phyloP scores from a whole-genome alignment of 805 yeast species.

The Brettanomyces sp. region DNA sequence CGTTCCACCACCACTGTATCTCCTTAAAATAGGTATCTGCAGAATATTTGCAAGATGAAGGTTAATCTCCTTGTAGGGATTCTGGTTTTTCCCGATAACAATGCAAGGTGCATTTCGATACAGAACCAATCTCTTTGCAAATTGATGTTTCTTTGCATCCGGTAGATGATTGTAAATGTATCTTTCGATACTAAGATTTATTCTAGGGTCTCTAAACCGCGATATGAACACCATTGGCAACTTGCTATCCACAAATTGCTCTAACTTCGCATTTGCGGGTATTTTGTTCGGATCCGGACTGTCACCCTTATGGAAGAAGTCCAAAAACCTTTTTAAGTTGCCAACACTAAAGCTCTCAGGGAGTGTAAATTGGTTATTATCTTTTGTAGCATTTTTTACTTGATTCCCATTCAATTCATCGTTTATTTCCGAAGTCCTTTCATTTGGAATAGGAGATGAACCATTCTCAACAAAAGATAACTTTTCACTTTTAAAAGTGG shows the following conservation, averaged over 20 bases:
- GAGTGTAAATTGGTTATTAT: background rate
- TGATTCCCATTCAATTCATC: no score
- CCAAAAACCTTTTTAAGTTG: slow-evolving; percentile 1
- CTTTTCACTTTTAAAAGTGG: no score
- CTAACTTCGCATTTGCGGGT: slow-evolving; percentile 8
- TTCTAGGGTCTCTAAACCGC: slow-evolving; percentile 50
- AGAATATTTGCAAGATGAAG: slow-evolving; percentile 40
- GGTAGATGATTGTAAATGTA: slow-evolving; percentile 64
- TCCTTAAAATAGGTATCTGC: slow-evolving; percentile 59
- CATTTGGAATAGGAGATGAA: no score
- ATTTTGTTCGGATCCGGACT: background rate
- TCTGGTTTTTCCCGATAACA: slow-evolving; percentile 94
- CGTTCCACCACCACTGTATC: slow-evolving; percentile 92
- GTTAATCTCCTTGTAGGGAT: slow-evolving; percentile 83
- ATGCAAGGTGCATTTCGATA: slow-evolving; percentile 78
- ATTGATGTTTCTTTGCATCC: slow-evolving; percentile 17
- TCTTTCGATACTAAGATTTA: slow-evolving; percentile 77
- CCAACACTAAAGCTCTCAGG: slow-evolving; percentile 1
- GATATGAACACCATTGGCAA: slow-evolving; percentile 53
- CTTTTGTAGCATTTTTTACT: background rate
- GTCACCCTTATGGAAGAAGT: slow-evolving; percentile 11
- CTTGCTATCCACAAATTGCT: slow-evolving; percentile 6
- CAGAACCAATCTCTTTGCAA: slow-evolving; percentile 50
- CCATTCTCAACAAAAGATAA: background rate
- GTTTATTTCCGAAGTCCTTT: no score